A percentile compares a stretch with the other conserved stretches of the same genome.
Conservation (phyloP, 495 filamentous ascomycete genomes). For the Coniosporium apollinis region DNA sequence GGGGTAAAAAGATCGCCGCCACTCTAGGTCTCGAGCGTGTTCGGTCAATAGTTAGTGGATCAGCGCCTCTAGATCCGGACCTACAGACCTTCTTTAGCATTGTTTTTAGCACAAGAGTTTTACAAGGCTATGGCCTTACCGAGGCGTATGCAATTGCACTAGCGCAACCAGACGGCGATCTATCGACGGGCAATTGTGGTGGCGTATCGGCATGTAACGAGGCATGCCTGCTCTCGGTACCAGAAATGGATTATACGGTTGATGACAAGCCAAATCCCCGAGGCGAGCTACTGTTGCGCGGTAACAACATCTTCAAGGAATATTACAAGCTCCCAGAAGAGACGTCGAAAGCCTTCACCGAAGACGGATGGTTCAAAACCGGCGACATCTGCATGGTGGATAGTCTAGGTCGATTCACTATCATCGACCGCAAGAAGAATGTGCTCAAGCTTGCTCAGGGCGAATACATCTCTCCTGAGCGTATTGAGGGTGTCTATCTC, state of each 20-base stretch:
- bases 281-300: slow-evolving; percentile 3
- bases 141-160: background rate
- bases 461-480: slow-evolving; percentile 4
- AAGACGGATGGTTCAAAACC: slow-evolving; percentile 5
- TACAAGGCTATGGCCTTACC: slow-evolving; percentile 1
- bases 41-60: background rate
- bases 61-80: background rate
- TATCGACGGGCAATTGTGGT: background rate
- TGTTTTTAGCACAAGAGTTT: background rate
- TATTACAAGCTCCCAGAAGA: slow-evolving; percentile 2
- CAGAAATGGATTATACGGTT: slow-evolving; percentile 2
- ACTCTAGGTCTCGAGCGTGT: background rate
- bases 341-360: slow-evolving; percentile 3
- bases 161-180: background rate
- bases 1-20: background rate
- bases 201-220: background rate
- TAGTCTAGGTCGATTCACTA: background rate
- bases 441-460: slow-evolving; percentile 4
- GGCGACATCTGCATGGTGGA: slow-evolving; percentile 2
- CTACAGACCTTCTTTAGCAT: background rate
- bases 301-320: background rate
- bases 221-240: background rate
- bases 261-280: slow-evolving; percentile 1
- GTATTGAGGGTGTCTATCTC: slow-evolving; percentile 2
- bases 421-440: slow-evolving; percentile 5